A percentile compares a stretch with the other conserved stretches of the same genome.
Conservation (phyloP, 2,329 filamentous ascomycete species). For the Microascus cirrosus region DNA sequence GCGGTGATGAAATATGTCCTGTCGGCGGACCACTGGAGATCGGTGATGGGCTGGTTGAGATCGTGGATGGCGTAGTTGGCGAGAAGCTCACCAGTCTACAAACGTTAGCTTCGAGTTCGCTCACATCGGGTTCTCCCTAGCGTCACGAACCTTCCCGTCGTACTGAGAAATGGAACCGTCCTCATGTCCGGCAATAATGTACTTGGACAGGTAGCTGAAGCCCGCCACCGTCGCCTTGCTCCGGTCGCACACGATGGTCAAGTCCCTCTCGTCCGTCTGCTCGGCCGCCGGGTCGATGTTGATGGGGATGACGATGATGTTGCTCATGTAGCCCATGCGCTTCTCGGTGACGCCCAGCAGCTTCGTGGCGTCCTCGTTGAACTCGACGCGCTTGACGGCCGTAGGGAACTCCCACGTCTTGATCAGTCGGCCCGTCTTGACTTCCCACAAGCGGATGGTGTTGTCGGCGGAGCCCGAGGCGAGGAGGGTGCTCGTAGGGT, state of each 20-base stretch:
- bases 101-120: neutral
- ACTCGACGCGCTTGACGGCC: constrained; percentile 95
- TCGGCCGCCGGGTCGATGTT: constrained; percentile 69
- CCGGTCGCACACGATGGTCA: constrained; percentile 88
- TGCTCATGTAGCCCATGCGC: constrained; percentile 91
- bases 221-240: constrained; percentile 96
- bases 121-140: neutral
- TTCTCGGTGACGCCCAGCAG: constrained; percentile 95
- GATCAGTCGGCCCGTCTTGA: constrained; percentile 82
- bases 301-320: constrained; percentile 88
- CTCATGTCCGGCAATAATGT: constrained; percentile 96
- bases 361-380: constrained; percentile 84
- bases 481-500: constrained; percentile 82
- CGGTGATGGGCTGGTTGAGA: constrained; percentile 70
- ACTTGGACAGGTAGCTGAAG: constrained; percentile 89
- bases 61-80: constrained; percentile 56
- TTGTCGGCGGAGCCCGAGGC: constrained; percentile 96
- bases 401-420: constrained; percentile 98
- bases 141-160: constrained; percentile 63
- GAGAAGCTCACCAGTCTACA: constrained; percentile 4
- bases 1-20: constrained; percentile 97
- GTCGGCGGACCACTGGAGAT: constrained; percentile 90
- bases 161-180: constrained; percentile 87
- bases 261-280: constrained; percentile 70
- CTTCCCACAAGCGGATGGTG: constrained; percentile 94